Evolutionary conservation across 257 asterid species (phyloP).

Genomic region (Solanum lycopersicoides): DNA sequence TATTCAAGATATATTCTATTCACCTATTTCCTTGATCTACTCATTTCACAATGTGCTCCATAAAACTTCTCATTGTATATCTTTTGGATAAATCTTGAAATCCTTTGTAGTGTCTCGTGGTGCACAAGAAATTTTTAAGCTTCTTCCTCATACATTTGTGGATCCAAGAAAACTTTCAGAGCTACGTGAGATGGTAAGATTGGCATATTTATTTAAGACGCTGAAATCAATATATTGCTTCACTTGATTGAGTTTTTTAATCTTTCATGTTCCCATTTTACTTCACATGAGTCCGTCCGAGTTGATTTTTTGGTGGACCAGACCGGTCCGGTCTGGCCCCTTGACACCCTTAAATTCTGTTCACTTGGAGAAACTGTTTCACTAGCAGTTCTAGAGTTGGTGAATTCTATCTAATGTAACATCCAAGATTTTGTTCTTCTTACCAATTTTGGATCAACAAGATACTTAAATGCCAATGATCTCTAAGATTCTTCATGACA

Average conservation of each 20-base stretch:
- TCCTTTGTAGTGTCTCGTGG: constrained; percentile 69
- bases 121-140: constrained; percentile 86
- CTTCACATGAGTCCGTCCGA: not conserved
- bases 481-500: not conserved
- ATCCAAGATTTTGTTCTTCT: not conserved
- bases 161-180: constrained; percentile 66
- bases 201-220: not conserved
- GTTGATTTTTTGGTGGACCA: not conserved
- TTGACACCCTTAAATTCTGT: not conserved
- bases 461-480: not conserved
- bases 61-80: not conserved
- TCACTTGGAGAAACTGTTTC: not conserved
- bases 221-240: not conserved
- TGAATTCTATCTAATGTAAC: not conserved
- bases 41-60: not conserved
- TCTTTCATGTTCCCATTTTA: not conserved
- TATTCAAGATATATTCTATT: not conserved
- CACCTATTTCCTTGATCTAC: not conserved
- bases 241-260: not conserved
- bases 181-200: constrained; percentile 49
- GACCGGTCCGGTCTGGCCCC: not conserved
- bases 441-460: not conserved
- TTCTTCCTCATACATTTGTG: constrained; percentile 83
- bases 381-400: not conserved
- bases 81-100: not conserved